Percentiles rank a stretch among this genome's conserved stretches.
Conservation (phyloP, 108 stramenopile species). For the Mayamaea pseudoterrestris region DNA sequence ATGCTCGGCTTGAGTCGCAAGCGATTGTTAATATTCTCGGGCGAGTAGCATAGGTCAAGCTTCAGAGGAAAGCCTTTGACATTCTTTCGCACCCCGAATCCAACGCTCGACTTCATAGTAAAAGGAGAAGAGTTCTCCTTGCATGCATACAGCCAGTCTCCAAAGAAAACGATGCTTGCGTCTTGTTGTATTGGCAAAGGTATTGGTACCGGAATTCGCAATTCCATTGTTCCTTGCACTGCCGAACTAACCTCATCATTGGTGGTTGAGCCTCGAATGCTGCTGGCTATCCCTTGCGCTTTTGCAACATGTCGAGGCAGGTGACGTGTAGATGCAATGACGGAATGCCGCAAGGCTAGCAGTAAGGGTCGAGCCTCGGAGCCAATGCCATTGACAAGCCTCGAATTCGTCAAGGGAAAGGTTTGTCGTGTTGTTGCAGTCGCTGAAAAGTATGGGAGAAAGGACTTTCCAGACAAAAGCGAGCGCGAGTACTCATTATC, state of each 20-base stretch:
- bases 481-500: neutral
- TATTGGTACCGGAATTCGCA: conserved; percentile 50
- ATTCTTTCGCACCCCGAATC: conserved; percentile 59
- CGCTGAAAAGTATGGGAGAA: conserved; percentile 35
- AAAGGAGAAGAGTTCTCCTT: conserved; percentile 11
- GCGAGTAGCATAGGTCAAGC: conserved; percentile 43
- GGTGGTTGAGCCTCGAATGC: conserved; percentile 45
- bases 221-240: conserved; percentile 54
- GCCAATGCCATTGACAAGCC: neutral
- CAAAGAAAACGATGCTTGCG: conserved; percentile 49
- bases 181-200: conserved; percentile 10
- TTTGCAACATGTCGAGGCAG: conserved; percentile 69
- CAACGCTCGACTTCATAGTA: conserved; percentile 40
- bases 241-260: conserved; percentile 30
- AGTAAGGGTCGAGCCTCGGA: conserved; percentile 11
- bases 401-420: conserved; percentile 52
- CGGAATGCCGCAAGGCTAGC: conserved; percentile 52
- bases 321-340: conserved; percentile 40
- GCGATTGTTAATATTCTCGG: conserved; percentile 50
- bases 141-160: conserved; percentile 56
- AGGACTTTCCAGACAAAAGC: neutral
- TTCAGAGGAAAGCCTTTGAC: conserved; percentile 76
- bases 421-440: conserved; percentile 52
- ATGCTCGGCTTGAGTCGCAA: conserved; percentile 48
- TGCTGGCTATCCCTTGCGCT: conserved; percentile 42